Evolutionary conservation across 306 rosid genomes (phyloP).

Genomic region (Dicorynia guianensis): DNA sequence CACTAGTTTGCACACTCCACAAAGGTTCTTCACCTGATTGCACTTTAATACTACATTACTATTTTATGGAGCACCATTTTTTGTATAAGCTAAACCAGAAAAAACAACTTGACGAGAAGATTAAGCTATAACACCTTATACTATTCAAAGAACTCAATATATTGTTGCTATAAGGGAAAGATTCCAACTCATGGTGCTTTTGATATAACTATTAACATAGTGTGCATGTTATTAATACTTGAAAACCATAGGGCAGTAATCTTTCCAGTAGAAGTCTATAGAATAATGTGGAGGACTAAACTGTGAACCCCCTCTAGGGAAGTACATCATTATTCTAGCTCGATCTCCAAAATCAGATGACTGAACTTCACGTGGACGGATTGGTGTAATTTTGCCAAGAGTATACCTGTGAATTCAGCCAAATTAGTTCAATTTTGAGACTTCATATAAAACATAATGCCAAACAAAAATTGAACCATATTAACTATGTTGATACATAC

Average conservation of each 20-base stretch:
- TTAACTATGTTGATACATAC: neutral
- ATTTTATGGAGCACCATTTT: neutral
- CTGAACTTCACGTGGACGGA: constrained; percentile 94
- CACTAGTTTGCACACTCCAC: constrained; percentile 5
- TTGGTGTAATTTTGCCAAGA: constrained; percentile 96
- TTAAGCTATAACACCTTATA: neutral
- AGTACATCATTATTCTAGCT: constrained; percentile 94
- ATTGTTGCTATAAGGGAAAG: constrained; percentile 27
- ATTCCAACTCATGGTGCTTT: constrained; percentile 37
- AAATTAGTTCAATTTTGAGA: constrained; percentile 36
- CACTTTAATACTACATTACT: neutral
- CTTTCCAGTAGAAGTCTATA: constrained; percentile 90
- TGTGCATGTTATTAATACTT: constrained; percentile 61
- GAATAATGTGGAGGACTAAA: constrained; percentile 93
- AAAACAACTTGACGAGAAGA: neutral
- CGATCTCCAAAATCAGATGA: constrained; percentile 88
- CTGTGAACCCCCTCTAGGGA: constrained; percentile 86
- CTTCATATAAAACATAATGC: constrained; percentile 22
- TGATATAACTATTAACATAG: constrained; percentile 17
- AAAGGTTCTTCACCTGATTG: constrained; percentile 1
- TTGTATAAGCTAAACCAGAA: neutral
- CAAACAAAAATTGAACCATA: constrained; percentile 1
- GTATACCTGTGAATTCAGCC: constrained; percentile 81
- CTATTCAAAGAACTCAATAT: constrained; percentile 7
- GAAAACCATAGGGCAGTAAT: constrained; percentile 99